Conservation (phyloP, 225 moss, liverwort and hornwort species). For the Lunularia cruciata region DNA sequence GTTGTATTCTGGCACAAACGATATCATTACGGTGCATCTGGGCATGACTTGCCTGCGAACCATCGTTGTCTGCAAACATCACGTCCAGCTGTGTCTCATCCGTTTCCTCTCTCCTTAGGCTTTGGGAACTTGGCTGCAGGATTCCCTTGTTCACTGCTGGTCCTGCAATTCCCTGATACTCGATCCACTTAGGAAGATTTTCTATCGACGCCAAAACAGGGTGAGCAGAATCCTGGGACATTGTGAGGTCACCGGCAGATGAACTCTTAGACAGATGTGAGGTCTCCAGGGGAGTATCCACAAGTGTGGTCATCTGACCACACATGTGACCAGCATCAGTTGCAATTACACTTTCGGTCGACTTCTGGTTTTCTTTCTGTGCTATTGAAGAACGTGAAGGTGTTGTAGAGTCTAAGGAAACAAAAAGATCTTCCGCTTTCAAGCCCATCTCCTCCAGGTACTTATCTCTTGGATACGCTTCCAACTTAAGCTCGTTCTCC, state of each 20-base stretch:
- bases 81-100: background rate
- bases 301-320: conserved; percentile 1
- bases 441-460: conserved; percentile 40
- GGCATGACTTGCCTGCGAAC: background rate
- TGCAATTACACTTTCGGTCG: background rate
- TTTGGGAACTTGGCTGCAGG: background rate
- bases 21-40: background rate
- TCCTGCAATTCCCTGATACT: conserved; percentile 18
- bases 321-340: background rate
- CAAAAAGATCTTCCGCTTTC: conserved; percentile 29
- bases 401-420: conserved; percentile 22
- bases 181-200: conserved; percentile 38
- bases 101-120: background rate
- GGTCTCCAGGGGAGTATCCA: conserved; percentile 2
- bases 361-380: conserved; percentile 25
- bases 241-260: conserved; percentile 9
- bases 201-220: conserved; percentile 38
- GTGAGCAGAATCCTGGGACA: conserved; percentile 24
- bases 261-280: conserved; percentile 7
- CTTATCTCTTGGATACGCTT: conserved; percentile 41
- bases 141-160: conserved; percentile 1
- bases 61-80: background rate
- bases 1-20: background rate
- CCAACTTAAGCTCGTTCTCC: conserved; percentile 30
- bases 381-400: background rate